Conservation (phyloP, 371 early-diverging fungal species). For the Mycotypha africana region DNA sequence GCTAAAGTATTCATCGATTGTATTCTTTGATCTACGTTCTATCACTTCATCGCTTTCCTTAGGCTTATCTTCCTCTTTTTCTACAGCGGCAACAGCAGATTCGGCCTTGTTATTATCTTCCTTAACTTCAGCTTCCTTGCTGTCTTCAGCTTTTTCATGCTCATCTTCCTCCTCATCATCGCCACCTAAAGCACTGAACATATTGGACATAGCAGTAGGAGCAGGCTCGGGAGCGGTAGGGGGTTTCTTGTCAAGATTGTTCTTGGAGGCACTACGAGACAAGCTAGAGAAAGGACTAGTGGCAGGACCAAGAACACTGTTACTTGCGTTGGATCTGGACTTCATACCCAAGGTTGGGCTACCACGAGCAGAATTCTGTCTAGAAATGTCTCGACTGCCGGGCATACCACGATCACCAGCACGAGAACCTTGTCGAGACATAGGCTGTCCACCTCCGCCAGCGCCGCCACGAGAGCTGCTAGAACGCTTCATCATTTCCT, state of each 20-base stretch:
- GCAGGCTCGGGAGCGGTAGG: conserved; percentile 17
- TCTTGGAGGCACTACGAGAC: conserved; percentile 21
- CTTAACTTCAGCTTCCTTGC: conserved; percentile 26
- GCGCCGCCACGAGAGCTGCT: conserved; percentile 54
- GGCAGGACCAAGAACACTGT: conserved; percentile 54
- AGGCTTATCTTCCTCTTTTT: conserved; percentile 5
- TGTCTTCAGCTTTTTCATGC: conserved; percentile 29
- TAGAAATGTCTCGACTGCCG: conserved; percentile 47
- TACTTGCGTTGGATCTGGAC: conserved; percentile 53
- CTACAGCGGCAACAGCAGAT: background rate
- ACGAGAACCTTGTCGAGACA: conserved; percentile 53
- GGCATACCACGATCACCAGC: conserved; percentile 35
- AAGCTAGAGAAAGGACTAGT: conserved; percentile 54
- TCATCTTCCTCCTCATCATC: background rate
- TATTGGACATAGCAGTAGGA: conserved; percentile 50
- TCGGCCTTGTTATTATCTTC: background rate
- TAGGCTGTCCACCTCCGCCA: conserved; percentile 36
- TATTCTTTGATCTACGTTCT: conserved; percentile 60
- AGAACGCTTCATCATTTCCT: conserved; percentile 63
- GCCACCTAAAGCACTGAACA: conserved; percentile 49
- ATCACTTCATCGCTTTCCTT: conserved; percentile 47
- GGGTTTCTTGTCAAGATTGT: conserved; percentile 26
- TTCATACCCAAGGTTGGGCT: conserved; percentile 71
- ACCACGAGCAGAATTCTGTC: background rate
- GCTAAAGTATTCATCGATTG: conserved; percentile 65